phyloP scores from a whole-genome alignment of 1,284 basidiomycete genomes.

The Ustilago cynodontis region DNA sequence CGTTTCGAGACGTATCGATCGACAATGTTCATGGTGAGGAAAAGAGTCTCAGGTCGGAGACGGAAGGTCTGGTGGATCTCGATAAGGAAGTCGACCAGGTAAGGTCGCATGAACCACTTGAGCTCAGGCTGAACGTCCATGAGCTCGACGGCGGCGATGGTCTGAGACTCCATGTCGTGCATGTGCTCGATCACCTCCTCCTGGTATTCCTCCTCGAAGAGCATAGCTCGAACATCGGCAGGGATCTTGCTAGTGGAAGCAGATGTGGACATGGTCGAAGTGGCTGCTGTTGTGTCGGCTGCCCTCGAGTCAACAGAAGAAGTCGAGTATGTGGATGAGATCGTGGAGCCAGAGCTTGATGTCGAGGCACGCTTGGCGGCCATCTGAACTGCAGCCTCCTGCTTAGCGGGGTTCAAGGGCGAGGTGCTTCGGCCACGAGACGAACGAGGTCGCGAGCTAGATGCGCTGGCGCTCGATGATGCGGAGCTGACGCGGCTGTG shows the following conservation, averaged over 20 bases:
- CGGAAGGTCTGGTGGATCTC: slow-evolving; percentile 93
- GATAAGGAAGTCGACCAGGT: slow-evolving; percentile 97
- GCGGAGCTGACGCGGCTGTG: slow-evolving; percentile 29
- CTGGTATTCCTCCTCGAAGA: slow-evolving; percentile 88
- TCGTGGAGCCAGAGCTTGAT: slow-evolving; percentile 33
- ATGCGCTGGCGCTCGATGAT: slow-evolving; percentile 36
- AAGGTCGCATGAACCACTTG: slow-evolving; percentile 88
- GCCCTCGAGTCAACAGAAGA: slow-evolving; percentile 28
- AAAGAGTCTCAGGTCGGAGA: slow-evolving; percentile 96
- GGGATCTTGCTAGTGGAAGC: slow-evolving; percentile 27
- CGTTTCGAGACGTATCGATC: slow-evolving; percentile 99
- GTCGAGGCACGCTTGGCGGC: slow-evolving; percentile 47
- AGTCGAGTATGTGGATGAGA: slow-evolving; percentile 33
- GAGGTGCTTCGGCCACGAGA: slow-evolving; percentile 45
- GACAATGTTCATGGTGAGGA: slow-evolving; percentile 97
- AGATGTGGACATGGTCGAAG: slow-evolving; percentile 35
- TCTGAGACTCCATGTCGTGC: slow-evolving; percentile 93
- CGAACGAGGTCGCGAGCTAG: slow-evolving; percentile 38
- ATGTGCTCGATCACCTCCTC: slow-evolving; percentile 93
- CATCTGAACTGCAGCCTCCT: slow-evolving; percentile 47
- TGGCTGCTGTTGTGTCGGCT: slow-evolving; percentile 44
- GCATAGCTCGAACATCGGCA: slow-evolving; percentile 46
- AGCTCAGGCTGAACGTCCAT: slow-evolving; percentile 99
- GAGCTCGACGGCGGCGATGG: slow-evolving; percentile 87
- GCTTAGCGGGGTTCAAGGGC: slow-evolving; percentile 39